Percentiles rank a stretch among this genome's conserved stretches.
Conservation (phyloP, 1,284 basidiomycete species). For the Hortiboletus rubellus region DNA sequence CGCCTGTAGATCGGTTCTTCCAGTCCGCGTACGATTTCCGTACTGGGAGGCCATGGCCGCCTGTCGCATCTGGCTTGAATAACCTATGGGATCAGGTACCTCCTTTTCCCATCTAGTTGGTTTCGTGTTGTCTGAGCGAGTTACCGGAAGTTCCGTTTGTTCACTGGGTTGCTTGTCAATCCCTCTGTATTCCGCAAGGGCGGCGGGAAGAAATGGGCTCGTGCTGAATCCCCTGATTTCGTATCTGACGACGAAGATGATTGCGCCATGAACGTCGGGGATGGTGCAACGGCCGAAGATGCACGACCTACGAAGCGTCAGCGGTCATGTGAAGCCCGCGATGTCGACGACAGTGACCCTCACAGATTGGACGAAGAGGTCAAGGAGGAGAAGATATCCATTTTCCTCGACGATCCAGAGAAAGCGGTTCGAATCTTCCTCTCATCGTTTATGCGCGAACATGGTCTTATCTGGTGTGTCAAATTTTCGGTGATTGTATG, state of each 20-base stretch:
- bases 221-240: slow-evolving; percentile 31
- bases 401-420: slow-evolving; percentile 62
- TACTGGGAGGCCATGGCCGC: slow-evolving; percentile 53
- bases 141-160: slow-evolving; percentile 52
- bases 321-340: slow-evolving; percentile 8
- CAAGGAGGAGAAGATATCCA: slow-evolving; percentile 47
- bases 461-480: slow-evolving; percentile 62
- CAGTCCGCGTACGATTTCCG: slow-evolving; percentile 59
- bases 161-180: slow-evolving; percentile 50
- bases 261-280: slow-evolving; percentile 2
- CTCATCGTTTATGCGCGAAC: slow-evolving; percentile 60
- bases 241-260: slow-evolving; percentile 31
- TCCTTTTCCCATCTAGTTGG: neutral
- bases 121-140: neutral
- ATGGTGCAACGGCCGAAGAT: slow-evolving; percentile 2
- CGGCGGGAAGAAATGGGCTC: slow-evolving; percentile 25
- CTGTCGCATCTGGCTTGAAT: slow-evolving; percentile 40
- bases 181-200: slow-evolving; percentile 36
- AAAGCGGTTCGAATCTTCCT: slow-evolving; percentile 55
- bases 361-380: slow-evolving; percentile 37
- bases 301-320: slow-evolving; percentile 24
- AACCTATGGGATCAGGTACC: slow-evolving; percentile 63
- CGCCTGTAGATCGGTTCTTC: slow-evolving; percentile 54
- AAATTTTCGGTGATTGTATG: neutral
- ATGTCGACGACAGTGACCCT: slow-evolving; percentile 30